A percentile compares a stretch with the other conserved stretches of the same genome.
These are phyloP conservation scores for Periconia sp. DNA, from an alignment of 2,329 filamentous ascomycete genomes.

Conservation along the genomic window DNA sequence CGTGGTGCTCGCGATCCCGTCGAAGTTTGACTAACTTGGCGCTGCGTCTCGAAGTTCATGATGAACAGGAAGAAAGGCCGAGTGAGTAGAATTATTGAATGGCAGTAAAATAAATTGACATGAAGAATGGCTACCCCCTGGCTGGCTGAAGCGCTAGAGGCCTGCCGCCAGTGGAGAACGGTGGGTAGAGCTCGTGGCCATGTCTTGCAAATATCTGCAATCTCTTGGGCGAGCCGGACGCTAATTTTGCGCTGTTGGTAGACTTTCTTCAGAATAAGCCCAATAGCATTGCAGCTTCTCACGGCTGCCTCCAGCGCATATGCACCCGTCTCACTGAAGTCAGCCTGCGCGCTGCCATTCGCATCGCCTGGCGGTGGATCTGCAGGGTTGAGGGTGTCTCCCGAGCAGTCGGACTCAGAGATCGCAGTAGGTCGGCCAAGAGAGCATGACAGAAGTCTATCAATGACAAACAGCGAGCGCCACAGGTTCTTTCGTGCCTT, in stretches of 20 bases:
- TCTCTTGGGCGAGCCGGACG: conserved; percentile 62
- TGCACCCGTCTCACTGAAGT: conserved; percentile 43
- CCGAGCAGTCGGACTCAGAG: conserved; percentile 66
- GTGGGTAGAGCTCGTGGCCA: conserved; percentile 59
- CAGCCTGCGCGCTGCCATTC: conserved; percentile 15
- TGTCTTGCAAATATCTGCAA: conserved; percentile 59
- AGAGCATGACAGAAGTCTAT: conserved; percentile 67
- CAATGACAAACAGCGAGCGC: conserved; percentile 69
- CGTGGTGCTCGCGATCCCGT: conserved; percentile 30
- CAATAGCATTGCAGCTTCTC: conserved; percentile 63
- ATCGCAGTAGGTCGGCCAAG: conserved; percentile 69
- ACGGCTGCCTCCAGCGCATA: conserved; percentile 62
- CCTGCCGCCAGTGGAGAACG: conserved; percentile 59
- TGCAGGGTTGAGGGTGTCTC: conserved; percentile 48
- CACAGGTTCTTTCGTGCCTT: conserved; percentile 63
- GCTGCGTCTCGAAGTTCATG: conserved; percentile 54
- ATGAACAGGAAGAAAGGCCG: conserved; percentile 69
- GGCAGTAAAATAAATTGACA: conserved; percentile 66
- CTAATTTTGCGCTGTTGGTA: conserved; percentile 67
- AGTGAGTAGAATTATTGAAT: conserved; percentile 68
- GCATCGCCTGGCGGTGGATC: conserved; percentile 26
- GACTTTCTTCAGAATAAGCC: conserved; percentile 63
- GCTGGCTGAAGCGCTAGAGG: conserved; percentile 52
- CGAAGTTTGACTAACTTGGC: conserved; percentile 33
- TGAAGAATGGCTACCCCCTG: conserved; percentile 67